Conservation (phyloP, 352 stramenopile species). For the Pythium aquatile region DNA sequence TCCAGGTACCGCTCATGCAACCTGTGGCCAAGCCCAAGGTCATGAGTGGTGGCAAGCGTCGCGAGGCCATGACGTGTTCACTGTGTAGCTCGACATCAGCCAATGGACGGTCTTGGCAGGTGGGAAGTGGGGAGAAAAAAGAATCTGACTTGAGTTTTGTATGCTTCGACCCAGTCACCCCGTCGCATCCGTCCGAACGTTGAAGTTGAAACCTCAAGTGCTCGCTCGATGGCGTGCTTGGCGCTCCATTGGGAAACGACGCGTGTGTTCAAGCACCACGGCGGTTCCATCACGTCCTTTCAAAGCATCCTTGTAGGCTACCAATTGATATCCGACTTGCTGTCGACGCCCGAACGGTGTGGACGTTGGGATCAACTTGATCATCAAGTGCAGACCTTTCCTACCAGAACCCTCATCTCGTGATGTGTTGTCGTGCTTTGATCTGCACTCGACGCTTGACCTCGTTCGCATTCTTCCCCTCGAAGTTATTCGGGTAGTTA, state of each 20-base stretch:
- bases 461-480: no score
- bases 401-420: no score
- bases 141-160: slow-evolving; percentile 22
- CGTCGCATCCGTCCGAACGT: background rate
- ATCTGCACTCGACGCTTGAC: no score
- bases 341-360: no score
- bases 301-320: background rate
- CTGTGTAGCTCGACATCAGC: background rate
- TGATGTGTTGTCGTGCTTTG: no score
- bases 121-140: slow-evolving; percentile 21
- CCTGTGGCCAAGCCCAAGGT: no score
- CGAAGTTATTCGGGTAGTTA: background rate
- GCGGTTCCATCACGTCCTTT: background rate
- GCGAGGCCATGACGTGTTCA: background rate
- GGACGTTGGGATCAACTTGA: no score
- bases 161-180: background rate
- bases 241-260: no score
- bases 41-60: no score
- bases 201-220: slow-evolving; percentile 2
- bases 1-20: no score
- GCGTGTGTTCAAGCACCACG: background rate
- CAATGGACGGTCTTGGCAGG: background rate
- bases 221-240: no score
- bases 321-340: background rate
- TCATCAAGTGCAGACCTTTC: no score